Conservation (phyloP, 139 green algal genomes). For the Haematococcus lacustris region DNA sequence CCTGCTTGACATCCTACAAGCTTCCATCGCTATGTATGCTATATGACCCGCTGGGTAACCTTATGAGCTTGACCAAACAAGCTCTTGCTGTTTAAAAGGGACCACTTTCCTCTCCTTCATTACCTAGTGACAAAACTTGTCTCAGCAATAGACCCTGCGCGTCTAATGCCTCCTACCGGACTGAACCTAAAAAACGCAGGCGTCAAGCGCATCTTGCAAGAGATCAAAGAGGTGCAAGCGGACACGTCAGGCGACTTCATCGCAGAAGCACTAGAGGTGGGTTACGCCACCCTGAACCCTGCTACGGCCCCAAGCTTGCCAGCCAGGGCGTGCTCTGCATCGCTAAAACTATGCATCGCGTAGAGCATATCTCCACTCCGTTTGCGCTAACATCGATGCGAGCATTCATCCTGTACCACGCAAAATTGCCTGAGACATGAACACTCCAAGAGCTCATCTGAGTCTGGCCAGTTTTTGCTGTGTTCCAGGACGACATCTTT, state of each 20-base stretch:
- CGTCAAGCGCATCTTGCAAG: constrained; percentile 93
- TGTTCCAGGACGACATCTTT: constrained; percentile 90
- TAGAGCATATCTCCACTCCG: background rate
- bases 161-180: too few species aligned
- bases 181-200: constrained; percentile 74
- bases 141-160: too few species aligned
- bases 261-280: constrained; percentile 73
- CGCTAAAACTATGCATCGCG: background rate
- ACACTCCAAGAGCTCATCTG: background rate
- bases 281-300: too few species aligned
- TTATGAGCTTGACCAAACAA: too few species aligned
- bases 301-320: background rate
- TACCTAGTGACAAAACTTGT: too few species aligned
- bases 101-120: too few species aligned
- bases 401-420: background rate
- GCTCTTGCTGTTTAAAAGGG: too few species aligned
- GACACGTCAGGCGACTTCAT: constrained; percentile 61
- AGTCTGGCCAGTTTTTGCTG: background rate
- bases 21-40: too few species aligned
- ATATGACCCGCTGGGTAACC: too few species aligned
- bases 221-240: constrained; percentile 76
- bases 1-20: too few species aligned
- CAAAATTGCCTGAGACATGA: background rate
- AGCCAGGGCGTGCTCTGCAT: background rate
- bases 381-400: background rate